Evolutionary conservation across 345 rosid species (phyloP).

Genomic region (Syzygium grande): DNA sequence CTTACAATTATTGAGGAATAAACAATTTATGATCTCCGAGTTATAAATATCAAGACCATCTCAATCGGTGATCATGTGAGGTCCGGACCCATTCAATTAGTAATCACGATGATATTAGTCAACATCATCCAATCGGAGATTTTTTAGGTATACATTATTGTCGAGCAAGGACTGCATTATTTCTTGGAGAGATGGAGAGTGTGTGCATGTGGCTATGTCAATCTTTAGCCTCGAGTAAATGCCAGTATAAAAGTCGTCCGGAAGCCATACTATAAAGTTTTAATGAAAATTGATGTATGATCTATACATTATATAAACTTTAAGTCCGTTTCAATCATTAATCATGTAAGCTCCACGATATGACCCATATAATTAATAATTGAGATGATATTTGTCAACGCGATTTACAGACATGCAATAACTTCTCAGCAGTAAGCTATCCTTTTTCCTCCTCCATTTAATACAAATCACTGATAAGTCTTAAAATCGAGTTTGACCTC

Average conservation of each 20-base stretch:
- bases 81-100: too few species aligned
- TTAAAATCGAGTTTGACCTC: background rate
- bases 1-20: too few species aligned
- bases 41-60: too few species aligned
- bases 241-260: background rate
- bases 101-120: too few species aligned
- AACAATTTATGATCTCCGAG: too few species aligned
- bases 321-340: background rate
- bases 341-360: background rate
- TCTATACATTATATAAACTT: background rate
- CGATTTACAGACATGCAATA: background rate
- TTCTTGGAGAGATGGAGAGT: background rate
- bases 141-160: background rate
- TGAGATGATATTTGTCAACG: background rate
- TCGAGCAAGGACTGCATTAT: background rate
- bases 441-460: background rate
- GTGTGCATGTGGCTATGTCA: background rate
- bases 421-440: background rate
- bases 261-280: background rate
- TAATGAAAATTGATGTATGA: too few species aligned
- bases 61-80: too few species aligned
- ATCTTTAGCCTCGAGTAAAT: too few species aligned
- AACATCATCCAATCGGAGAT: background rate
- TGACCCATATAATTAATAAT: background rate
- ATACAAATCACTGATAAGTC: background rate